These are phyloP conservation scores for Amniculicola lignicola DNA, from an alignment of 495 filamentous ascomycete genomes.

Conservation along the genomic window DNA sequence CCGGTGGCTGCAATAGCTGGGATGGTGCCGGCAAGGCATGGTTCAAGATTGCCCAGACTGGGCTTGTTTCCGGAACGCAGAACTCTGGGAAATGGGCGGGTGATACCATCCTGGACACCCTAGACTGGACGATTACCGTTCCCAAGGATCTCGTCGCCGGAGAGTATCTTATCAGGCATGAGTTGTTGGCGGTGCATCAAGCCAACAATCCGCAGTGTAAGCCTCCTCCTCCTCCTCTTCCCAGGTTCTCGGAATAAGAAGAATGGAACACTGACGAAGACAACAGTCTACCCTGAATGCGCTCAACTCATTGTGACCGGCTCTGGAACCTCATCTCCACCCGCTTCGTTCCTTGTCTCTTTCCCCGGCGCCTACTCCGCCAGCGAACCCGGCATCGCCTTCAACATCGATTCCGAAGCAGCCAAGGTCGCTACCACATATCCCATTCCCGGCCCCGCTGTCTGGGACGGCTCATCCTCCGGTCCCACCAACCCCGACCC, in stretches of 20 bases:
- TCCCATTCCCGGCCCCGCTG: constrained; percentile 31
- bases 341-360: constrained; percentile 36
- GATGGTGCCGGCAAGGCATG: constrained; percentile 27
- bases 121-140: constrained; percentile 27
- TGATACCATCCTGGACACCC: constrained; percentile 25
- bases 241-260: neutral
- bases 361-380: constrained; percentile 39
- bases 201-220: constrained; percentile 32
- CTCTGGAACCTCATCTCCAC: constrained; percentile 35
- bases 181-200: constrained; percentile 31
- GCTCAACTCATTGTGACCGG: constrained; percentile 46
- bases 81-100: constrained; percentile 29
- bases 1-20: constrained; percentile 21
- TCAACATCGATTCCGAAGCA: constrained; percentile 32
- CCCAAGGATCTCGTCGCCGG: constrained; percentile 25
- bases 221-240: no score
- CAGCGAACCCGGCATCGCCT: constrained; percentile 24
- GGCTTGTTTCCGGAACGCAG: constrained; percentile 27
- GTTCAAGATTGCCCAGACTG: constrained; percentile 35
- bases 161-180: constrained; percentile 35
- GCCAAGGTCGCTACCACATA: constrained; percentile 30
- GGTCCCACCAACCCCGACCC: neutral
- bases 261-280: neutral
- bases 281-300: constrained; percentile 44
- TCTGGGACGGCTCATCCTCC: constrained; percentile 22